Percentiles rank a stretch among this genome's conserved stretches.
phyloP scores from a whole-genome alignment of 2,329 filamentous ascomycete species.

The Trichoderma simmonsii region DNA sequence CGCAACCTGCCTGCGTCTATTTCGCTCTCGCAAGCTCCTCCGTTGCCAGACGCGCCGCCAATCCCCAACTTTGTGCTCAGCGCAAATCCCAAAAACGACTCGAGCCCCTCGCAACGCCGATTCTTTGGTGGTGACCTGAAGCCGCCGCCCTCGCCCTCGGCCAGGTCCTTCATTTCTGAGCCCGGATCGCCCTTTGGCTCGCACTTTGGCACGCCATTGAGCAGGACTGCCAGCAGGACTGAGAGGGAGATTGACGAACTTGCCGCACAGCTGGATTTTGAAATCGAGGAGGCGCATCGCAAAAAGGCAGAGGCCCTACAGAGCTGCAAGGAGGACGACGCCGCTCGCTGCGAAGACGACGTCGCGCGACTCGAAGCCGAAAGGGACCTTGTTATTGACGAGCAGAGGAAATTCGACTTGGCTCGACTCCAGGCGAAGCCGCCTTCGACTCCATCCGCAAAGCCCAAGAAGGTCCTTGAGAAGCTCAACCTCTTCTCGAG shows the following conservation, averaged over 20 bases:
- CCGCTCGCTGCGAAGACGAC: constrained; percentile 36
- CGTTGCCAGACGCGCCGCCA: constrained; percentile 23
- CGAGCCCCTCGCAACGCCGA: constrained; percentile 21
- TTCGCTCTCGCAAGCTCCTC: constrained; percentile 23
- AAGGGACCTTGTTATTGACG: constrained; percentile 46
- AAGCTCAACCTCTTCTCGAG: constrained; percentile 47
- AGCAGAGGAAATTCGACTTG: constrained; percentile 49
- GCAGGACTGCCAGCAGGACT: constrained; percentile 1
- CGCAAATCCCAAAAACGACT: constrained; percentile 30
- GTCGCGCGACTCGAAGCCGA: constrained; percentile 46
- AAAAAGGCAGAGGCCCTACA: constrained; percentile 6
- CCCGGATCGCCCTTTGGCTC: constrained; percentile 13
- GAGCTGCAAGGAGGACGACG: constrained; percentile 18
- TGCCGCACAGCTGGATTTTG: constrained; percentile 15
- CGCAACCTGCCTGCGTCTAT: constrained; percentile 6
- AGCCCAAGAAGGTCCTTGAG: constrained; percentile 41
- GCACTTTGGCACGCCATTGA: not conserved
- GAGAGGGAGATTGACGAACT: constrained; percentile 18
- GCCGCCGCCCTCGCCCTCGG: constrained; percentile 17
- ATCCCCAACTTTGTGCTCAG: constrained; percentile 29
- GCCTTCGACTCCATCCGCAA: constrained; percentile 35
- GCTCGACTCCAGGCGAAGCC: constrained; percentile 45
- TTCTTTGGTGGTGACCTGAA: constrained; percentile 4
- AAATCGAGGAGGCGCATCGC: constrained; percentile 18
- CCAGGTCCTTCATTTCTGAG: constrained; percentile 10